These are phyloP conservation scores for Chrysanthemum seticuspe DNA, from an alignment of 129 eudicot species.

Conservation along the genomic window DNA sequence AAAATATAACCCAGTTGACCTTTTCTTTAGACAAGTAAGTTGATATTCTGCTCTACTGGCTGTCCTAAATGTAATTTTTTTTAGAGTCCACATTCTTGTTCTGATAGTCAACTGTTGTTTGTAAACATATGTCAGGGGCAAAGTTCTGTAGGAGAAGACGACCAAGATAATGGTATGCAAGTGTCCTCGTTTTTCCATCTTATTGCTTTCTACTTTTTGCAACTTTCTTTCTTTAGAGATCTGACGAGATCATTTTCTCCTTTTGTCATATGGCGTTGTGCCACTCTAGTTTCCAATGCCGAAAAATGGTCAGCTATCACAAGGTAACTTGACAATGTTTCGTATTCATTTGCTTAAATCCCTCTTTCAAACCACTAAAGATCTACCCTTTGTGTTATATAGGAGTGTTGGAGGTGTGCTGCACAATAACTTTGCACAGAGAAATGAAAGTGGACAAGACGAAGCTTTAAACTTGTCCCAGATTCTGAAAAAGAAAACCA, in stretches of 20 bases:
- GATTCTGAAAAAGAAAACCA: constrained; percentile 52
- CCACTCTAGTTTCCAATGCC: constrained; percentile 36
- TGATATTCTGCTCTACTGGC: background rate
- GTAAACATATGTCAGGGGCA: constrained; percentile 40
- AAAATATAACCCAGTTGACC: background rate
- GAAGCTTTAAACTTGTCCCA: constrained; percentile 49
- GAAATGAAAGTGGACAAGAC: constrained; percentile 40
- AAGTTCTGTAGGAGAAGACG: constrained; percentile 40
- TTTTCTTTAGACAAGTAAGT: background rate
- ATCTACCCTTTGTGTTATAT: constrained; percentile 18
- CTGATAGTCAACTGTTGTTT: background rate
- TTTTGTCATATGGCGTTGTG: constrained; percentile 8
- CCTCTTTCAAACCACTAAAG: background rate
- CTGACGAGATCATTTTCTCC: background rate
- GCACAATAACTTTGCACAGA: constrained; percentile 25
- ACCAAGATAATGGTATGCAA: constrained; percentile 41
- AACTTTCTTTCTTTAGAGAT: constrained; percentile 9
- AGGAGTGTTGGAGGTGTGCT: constrained; percentile 54
- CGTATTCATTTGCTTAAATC: background rate
- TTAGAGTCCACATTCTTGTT: background rate
- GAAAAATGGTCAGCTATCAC: constrained; percentile 56
- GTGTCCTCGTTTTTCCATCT: background rate
- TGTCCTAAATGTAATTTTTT: background rate
- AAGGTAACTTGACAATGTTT: constrained; percentile 43
- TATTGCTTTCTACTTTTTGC: constrained; percentile 5